Conservation (phyloP, 371 early-diverging fungal species). For the Mortierella sp. region DNA sequence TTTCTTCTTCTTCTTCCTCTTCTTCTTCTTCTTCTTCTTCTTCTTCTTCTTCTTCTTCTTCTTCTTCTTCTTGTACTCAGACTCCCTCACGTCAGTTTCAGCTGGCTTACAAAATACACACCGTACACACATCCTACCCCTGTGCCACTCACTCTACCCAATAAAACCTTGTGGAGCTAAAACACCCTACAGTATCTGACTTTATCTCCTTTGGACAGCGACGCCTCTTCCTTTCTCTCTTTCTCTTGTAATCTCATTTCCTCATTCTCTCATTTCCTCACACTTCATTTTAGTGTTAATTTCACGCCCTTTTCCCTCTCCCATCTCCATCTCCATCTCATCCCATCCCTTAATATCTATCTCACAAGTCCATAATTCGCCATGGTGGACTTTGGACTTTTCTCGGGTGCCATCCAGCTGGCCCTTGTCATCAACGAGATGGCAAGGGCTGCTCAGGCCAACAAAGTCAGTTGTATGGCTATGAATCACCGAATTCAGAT, state of each 20-base stretch:
- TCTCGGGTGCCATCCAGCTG: conserved; percentile 43
- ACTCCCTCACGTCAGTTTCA: background rate
- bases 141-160: conserved; percentile 4
- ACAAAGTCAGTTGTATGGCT: conserved; percentile 50
- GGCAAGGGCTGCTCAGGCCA: conserved; percentile 45
- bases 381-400: conserved; percentile 47
- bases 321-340: background rate
- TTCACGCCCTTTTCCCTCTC: background rate
- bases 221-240: background rate
- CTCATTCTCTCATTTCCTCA: background rate
- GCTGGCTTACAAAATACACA: background rate
- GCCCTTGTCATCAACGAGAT: conserved; percentile 47
- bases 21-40: background rate
- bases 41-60: background rate
- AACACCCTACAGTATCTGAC: background rate
- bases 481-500: conserved; percentile 56
- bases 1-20: background rate
- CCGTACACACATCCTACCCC: conserved; percentile 1
- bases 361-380: conserved; percentile 4
- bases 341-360: background rate
- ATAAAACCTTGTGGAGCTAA: background rate
- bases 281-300: background rate
- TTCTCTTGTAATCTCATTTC: background rate
- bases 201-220: too few species aligned
- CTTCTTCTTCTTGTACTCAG: background rate